phyloP scores from a whole-genome alignment of 495 filamentous ascomycete species.

The Penicillium coprophilum region DNA sequence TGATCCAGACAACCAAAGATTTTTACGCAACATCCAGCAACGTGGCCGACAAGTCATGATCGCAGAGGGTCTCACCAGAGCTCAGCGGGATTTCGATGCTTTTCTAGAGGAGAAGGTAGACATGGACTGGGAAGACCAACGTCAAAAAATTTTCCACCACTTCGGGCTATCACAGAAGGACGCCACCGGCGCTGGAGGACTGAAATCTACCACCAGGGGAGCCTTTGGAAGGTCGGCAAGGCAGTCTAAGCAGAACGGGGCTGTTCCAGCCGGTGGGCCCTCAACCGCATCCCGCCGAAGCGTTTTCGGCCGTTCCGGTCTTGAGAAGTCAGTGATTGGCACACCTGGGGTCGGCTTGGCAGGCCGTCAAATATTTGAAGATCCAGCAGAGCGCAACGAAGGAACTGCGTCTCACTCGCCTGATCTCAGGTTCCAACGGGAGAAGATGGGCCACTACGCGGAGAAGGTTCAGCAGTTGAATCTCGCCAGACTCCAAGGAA shows the following conservation, averaged over 20 bases:
- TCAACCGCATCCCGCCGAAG: constrained; percentile 51
- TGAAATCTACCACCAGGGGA: constrained; percentile 42
- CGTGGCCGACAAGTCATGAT: constrained; percentile 92
- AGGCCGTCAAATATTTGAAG: constrained; percentile 61
- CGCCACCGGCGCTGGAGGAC: constrained; percentile 40
- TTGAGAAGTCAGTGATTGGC: constrained; percentile 83
- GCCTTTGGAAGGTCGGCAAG: constrained; percentile 61
- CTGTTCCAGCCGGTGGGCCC: constrained; percentile 30
- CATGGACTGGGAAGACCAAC: constrained; percentile 92
- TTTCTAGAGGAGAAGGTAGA: constrained; percentile 93
- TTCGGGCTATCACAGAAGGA: constrained; percentile 80
- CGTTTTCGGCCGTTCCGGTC: constrained; percentile 67
- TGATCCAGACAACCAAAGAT: constrained; percentile 80
- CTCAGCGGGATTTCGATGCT: constrained; percentile 83
- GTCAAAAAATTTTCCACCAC: constrained; percentile 89
- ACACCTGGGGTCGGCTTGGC: constrained; percentile 59
- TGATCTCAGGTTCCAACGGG: constrained; percentile 69
- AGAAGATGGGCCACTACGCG: constrained; percentile 76
- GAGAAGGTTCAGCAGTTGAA: constrained; percentile 78
- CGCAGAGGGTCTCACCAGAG: constrained; percentile 79
- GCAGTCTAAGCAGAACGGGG: constrained; percentile 37
- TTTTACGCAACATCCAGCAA: constrained; percentile 78
- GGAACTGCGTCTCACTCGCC: constrained; percentile 45
- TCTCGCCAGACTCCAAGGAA: constrained; percentile 60
- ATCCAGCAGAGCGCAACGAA: constrained; percentile 57